Conservation (phyloP, 208 protist species). For the Novymonas esmeraldas region DNA sequence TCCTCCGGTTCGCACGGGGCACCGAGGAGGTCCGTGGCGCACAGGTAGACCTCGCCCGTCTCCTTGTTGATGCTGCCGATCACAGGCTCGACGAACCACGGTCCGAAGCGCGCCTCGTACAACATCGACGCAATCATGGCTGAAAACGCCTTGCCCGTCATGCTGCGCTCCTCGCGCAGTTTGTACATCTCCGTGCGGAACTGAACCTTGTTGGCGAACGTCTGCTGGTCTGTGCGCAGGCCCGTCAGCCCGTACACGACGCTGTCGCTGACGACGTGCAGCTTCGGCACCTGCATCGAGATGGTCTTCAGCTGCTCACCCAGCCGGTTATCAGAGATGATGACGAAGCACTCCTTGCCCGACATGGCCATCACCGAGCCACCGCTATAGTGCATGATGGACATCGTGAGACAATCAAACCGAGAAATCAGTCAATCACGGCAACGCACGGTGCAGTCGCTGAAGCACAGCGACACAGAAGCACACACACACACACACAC, state of each 20-base stretch:
- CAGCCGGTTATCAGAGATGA: constrained; percentile 97
- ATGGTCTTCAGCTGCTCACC: constrained; percentile 97
- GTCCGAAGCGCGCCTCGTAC: constrained; percentile 96
- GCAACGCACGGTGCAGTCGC: neutral
- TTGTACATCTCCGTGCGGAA: constrained; percentile 93
- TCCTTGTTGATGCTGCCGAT: constrained; percentile 96
- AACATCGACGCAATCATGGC: constrained; percentile 88
- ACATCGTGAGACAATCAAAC: constrained; percentile 54
- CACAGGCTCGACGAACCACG: constrained; percentile 98
- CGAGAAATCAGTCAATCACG: neutral
- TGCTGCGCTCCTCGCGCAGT: constrained; percentile 90
- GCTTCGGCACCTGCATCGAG: constrained; percentile 95
- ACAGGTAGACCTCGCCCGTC: constrained; percentile 95
- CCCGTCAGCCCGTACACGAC: constrained; percentile 96
- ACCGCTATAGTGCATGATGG: constrained; percentile 96
- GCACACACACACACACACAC: no score
- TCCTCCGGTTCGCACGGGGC: constrained; percentile 94
- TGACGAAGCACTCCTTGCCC: constrained; percentile 98
- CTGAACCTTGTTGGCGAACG: constrained; percentile 89
- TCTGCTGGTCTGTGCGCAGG: constrained; percentile 97
- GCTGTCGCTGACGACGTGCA: constrained; percentile 95
- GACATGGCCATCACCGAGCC: constrained; percentile 97
- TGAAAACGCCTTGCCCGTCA: constrained; percentile 84
- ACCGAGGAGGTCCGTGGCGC: constrained; percentile 96
- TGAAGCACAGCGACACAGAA: neutral